A percentile compares a stretch with the other conserved stretches of the same genome.
Evolutionary conservation across 2,329 filamentous ascomycete genomes (phyloP).

Genomic region (Xylaria sp.): DNA sequence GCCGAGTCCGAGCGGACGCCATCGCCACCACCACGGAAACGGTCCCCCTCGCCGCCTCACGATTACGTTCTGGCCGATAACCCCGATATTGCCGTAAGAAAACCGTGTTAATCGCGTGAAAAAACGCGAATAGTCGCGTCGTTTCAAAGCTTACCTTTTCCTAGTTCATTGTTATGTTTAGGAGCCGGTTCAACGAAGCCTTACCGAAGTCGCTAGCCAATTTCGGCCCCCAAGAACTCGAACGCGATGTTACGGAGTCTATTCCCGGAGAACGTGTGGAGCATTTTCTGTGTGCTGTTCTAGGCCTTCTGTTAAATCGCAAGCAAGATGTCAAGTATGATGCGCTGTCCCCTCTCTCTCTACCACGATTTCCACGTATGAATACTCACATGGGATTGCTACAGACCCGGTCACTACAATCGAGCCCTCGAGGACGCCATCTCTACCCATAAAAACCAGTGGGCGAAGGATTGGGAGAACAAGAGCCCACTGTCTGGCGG

Average conservation of each 20-base stretch:
- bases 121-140: slow-evolving; percentile 66
- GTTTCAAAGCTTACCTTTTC: slow-evolving; percentile 48
- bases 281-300: slow-evolving; percentile 85
- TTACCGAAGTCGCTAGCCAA: slow-evolving; percentile 89
- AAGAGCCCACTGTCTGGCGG: slow-evolving; percentile 85
- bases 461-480: slow-evolving; percentile 84
- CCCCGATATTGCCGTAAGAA: slow-evolving; percentile 85
- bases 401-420: slow-evolving; percentile 88
- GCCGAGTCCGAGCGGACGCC: slow-evolving; percentile 62
- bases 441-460: slow-evolving; percentile 84
- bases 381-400: slow-evolving; percentile 39
- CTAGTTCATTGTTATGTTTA: slow-evolving; percentile 98
- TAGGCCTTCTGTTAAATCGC: slow-evolving; percentile 89
- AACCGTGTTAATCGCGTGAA: slow-evolving; percentile 54
- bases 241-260: slow-evolving; percentile 81
- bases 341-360: slow-evolving; percentile 38
- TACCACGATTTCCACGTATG: slow-evolving; percentile 7
- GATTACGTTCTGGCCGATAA: slow-evolving; percentile 92
- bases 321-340: slow-evolving; percentile 98
- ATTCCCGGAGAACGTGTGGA: slow-evolving; percentile 87
- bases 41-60: slow-evolving; percentile 87
- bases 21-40: slow-evolving; percentile 76
- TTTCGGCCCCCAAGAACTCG: slow-evolving; percentile 94
- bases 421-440: slow-evolving; percentile 95
- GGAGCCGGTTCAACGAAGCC: slow-evolving; percentile 88